Conservation (phyloP, 2,329 filamentous ascomycete genomes). For the Alternaria ethzedia region DNA sequence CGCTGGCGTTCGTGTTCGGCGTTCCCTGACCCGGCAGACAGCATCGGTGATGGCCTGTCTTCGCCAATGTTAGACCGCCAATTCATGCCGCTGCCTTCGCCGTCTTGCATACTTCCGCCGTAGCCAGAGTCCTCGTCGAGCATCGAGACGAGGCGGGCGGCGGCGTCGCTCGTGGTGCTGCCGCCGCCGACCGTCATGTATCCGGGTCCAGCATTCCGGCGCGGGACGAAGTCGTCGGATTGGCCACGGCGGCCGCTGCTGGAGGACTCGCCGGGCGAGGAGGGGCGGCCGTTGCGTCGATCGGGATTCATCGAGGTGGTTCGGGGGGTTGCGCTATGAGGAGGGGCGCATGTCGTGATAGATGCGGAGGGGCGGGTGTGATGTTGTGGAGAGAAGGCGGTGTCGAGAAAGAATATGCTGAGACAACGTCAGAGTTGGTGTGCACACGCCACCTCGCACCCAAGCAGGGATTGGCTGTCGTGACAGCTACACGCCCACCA, state of each 20-base stretch:
- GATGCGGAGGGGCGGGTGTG: slow-evolving; percentile 5
- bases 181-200: slow-evolving; percentile 92
- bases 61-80: slow-evolving; percentile 64
- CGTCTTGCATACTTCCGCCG: slow-evolving; percentile 74
- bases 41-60: slow-evolving; percentile 63
- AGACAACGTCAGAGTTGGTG: slow-evolving; percentile 20
- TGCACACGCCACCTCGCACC: slow-evolving; percentile 17
- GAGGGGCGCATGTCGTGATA: slow-evolving; percentile 40
- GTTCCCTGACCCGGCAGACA: slow-evolving; percentile 55
- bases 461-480: slow-evolving; percentile 16
- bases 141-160: slow-evolving; percentile 78
- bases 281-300: slow-evolving; percentile 26
- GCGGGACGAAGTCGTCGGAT: slow-evolving; percentile 33
- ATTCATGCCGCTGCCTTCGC: slow-evolving; percentile 61
- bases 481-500: slow-evolving; percentile 2
- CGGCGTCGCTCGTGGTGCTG: slow-evolving; percentile 75
- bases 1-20: slow-evolving; percentile 70
- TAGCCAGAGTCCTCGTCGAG: slow-evolving; percentile 92
- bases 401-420: slow-evolving; percentile 20
- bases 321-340: slow-evolving; percentile 21
- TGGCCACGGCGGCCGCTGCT: slow-evolving; percentile 33
- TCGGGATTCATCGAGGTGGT: slow-evolving; percentile 38
- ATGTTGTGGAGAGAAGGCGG: slow-evolving; percentile 15
- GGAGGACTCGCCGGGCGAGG: slow-evolving; percentile 35
- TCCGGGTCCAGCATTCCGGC: slow-evolving; percentile 56